phyloP scores from a whole-genome alignment of 225 moss, liverwort and hornwort genomes.

The Bryum argenteum region DNA sequence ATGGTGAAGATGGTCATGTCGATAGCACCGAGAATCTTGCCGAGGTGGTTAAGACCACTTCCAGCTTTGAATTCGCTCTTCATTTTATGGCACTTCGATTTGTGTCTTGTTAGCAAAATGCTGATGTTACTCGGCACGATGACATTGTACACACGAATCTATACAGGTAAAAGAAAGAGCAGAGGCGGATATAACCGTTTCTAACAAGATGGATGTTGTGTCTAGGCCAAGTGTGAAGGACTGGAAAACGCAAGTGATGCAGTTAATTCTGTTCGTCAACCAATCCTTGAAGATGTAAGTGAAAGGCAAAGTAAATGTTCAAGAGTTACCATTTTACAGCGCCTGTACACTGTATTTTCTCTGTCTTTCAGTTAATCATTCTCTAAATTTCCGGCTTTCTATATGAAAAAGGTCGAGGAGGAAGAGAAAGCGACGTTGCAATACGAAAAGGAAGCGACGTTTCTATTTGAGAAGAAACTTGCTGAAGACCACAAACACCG shows the following conservation, averaged over 20 bases:
- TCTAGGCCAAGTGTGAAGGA: constrained; percentile 58
- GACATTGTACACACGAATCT: constrained; percentile 8
- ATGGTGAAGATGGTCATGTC: constrained; percentile 32
- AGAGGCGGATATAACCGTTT: constrained; percentile 21
- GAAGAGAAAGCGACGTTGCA: constrained; percentile 37
- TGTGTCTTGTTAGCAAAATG: constrained; percentile 11
- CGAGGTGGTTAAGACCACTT: constrained; percentile 39
- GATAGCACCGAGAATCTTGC: constrained; percentile 44
- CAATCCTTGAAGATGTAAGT: constrained; percentile 56
- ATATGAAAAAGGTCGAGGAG: constrained; percentile 57
- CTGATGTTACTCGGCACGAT: constrained; percentile 3
- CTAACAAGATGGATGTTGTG: constrained; percentile 23
- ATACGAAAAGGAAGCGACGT: constrained; percentile 47
- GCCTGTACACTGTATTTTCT: neutral
- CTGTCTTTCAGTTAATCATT: neutral
- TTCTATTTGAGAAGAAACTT: constrained; percentile 54
- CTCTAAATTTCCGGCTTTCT: constrained; percentile 23
- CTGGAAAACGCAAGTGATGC: constrained; percentile 35
- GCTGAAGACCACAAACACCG: constrained; percentile 68
- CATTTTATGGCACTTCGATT: constrained; percentile 8
- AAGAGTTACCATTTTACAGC: neutral
- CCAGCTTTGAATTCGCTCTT: constrained; percentile 2
- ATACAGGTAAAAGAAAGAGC: neutral
- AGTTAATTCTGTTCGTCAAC: constrained; percentile 44
- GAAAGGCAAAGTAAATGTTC: constrained; percentile 45